A percentile compares a stretch with the other conserved stretches of the same genome.
Conservation (phyloP, 2,329 filamentous ascomycete species). For the Curvularia sp. region DNA sequence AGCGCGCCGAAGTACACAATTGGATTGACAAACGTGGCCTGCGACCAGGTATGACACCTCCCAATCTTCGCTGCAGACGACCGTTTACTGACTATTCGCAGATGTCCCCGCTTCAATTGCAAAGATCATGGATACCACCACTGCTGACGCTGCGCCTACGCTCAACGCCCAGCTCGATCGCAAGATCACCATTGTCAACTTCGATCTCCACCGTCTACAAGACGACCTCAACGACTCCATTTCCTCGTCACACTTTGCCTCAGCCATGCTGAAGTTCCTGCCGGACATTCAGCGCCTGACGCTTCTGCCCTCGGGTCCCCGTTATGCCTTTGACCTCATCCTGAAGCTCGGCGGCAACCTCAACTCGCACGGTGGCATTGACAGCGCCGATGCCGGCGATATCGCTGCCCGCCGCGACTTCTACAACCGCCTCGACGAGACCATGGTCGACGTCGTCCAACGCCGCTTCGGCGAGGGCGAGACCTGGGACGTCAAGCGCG, state of each 20-base stretch:
- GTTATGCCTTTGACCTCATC: slow-evolving; percentile 61
- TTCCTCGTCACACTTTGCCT: slow-evolving; percentile 60
- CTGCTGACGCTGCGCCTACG: slow-evolving; percentile 57
- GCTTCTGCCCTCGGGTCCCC: slow-evolving; percentile 56
- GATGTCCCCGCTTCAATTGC: slow-evolving; percentile 61
- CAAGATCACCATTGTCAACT: slow-evolving; percentile 65
- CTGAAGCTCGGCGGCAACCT: slow-evolving; percentile 64
- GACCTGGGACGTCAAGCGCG: slow-evolving; percentile 59
- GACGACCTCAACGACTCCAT: slow-evolving; percentile 63
- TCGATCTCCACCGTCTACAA: slow-evolving; percentile 63
- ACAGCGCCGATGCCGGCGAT: slow-evolving; percentile 57
- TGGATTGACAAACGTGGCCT: slow-evolving; percentile 64
- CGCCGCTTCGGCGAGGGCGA: slow-evolving; percentile 60
- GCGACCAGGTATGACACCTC: slow-evolving; percentile 54
- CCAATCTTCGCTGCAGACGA: not conserved
- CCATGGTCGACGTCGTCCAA: slow-evolving; percentile 62
- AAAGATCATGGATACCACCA: slow-evolving; percentile 60
- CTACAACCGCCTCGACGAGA: slow-evolving; percentile 57
- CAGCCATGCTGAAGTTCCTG: slow-evolving; percentile 62
- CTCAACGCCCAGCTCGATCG: slow-evolving; percentile 64
- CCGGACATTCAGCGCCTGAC: slow-evolving; percentile 60
- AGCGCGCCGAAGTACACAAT: slow-evolving; percentile 59
- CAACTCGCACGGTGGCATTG: slow-evolving; percentile 61
- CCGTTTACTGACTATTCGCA: slow-evolving; percentile 35
- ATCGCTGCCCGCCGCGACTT: slow-evolving; percentile 58